Percentiles rank a stretch among this genome's conserved stretches.
These are phyloP conservation scores for Fusarium sp. DNA, from an alignment of 2,329 filamentous ascomycete genomes.

Conservation along the genomic window DNA sequence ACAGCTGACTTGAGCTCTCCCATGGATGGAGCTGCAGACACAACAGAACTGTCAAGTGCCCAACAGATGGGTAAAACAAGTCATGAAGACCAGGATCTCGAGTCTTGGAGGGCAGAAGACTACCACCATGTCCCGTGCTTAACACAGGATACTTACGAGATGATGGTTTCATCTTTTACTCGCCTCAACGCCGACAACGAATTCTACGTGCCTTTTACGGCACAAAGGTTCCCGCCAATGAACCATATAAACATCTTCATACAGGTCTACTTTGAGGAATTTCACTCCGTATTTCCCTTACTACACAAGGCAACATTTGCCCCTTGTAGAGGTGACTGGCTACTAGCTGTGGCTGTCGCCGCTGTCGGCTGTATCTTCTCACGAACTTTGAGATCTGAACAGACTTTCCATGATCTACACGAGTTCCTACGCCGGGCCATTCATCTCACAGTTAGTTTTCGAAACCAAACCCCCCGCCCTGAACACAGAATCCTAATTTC, in stretches of 20 bases:
- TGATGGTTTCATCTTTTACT: neutral
- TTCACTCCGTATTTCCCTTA: neutral
- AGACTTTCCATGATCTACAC: neutral
- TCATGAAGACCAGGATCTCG: neutral
- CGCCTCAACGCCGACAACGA: neutral
- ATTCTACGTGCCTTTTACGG: neutral
- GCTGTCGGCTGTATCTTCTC: neutral
- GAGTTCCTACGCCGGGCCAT: neutral
- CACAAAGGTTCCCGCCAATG: neutral
- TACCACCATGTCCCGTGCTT: neutral
- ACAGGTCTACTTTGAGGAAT: neutral
- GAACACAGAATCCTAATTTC: no score
- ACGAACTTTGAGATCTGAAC: neutral
- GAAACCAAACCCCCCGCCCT: no score
- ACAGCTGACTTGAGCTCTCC: neutral
- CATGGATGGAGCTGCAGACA: no score
- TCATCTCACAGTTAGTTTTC: neutral
- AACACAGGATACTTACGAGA: neutral
- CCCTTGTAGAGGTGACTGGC: neutral
- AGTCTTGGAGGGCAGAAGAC: neutral
- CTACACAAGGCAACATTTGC: neutral
- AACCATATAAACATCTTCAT: neutral
- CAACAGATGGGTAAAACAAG: no score
- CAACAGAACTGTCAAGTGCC: no score
- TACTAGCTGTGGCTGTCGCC: neutral